Base-by-base conservation (phyloP, 352 stramenopile species). In the Phytophthora hybrid region DNA sequence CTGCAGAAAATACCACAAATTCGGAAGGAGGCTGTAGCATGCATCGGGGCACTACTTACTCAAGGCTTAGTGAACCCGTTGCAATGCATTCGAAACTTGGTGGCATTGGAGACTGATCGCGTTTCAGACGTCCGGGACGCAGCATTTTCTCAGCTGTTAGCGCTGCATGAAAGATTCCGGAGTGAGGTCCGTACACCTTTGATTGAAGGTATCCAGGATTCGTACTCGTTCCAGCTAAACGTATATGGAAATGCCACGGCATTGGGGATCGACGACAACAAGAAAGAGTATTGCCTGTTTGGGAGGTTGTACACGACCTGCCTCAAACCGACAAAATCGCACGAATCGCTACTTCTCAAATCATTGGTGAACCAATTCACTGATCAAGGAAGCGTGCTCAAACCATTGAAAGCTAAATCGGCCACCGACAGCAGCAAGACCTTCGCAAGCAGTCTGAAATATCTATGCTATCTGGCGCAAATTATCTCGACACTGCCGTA, bases 71-170 rank as follows among this genome's bases (percentile, higher is more conserved):
- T 95, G 37, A 93, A 86, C 31, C 89, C 89, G 5, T 64, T 93
- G 32, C 80, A 90, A 29, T 96, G 90, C 63, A 88, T 97, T 69
- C 87, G 88, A 3, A 89, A 82, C 14, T 68, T 97, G 21, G 84
- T 97, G n/a, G 84, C 87, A 9, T 68, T 97, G 16, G 90, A 94
- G 69, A 84, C 89, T 0, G 90, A 97, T 76, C 82, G 90, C 55
- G 71, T 93, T 18, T 62, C 82, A 16, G 67, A 80, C 16, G 88
- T 93, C 71, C 83, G 89, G 9, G 85, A 96, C 72, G 64, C 80
- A 26, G 89, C 88, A 11, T 88, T 95, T 68, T 79, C 69, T 32
- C 85, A 95, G 39, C 65, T 97, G 31, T 49, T 92, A 47, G 74
- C 77, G 32, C 60, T 95, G 1, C 76, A 93, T 51, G 81, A 89